Percentiles rank a stretch among this genome's conserved stretches.
phyloP scores from a whole-genome alignment of 2,329 filamentous ascomycete species.

The Penicillium brasilianum region DNA sequence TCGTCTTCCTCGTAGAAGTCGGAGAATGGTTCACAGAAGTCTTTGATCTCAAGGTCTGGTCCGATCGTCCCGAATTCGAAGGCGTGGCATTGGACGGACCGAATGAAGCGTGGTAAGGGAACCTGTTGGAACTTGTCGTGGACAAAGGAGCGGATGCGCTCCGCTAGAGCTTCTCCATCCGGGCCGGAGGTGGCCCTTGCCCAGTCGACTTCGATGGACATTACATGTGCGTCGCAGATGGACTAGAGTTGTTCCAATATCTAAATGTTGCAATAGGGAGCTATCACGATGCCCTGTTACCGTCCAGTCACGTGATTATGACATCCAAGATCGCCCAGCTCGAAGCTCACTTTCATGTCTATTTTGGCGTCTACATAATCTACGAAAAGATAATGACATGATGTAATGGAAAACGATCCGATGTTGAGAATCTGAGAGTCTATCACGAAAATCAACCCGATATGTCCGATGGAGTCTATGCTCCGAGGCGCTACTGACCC shows the following conservation, averaged over 20 bases:
- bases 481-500: not conserved
- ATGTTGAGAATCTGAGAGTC: not conserved
- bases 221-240: slow-evolving; percentile 51
- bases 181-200: slow-evolving; percentile 86
- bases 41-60: slow-evolving; percentile 89
- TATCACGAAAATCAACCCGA: not conserved
- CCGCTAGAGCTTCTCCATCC: slow-evolving; percentile 82
- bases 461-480: not conserved
- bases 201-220: slow-evolving; percentile 99
- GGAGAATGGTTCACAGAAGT: slow-evolving; percentile 91
- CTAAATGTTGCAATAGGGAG: not conserved
- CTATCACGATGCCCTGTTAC: not conserved
- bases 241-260: not conserved
- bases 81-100: slow-evolving; percentile 89
- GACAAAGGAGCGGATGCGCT: slow-evolving; percentile 88
- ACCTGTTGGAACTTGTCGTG: slow-evolving; percentile 95
- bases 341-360: not conserved
- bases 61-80: slow-evolving; percentile 88
- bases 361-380: not conserved
- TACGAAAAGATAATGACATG: not conserved
- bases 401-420: not conserved
- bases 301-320: not conserved
- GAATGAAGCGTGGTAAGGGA: slow-evolving; percentile 90
- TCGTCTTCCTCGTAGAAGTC: slow-evolving; percentile 90
- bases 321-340: not conserved